Evolutionary conservation across 306 rosid species (phyloP).

Genomic region (Mucuna pruriens): DNA sequence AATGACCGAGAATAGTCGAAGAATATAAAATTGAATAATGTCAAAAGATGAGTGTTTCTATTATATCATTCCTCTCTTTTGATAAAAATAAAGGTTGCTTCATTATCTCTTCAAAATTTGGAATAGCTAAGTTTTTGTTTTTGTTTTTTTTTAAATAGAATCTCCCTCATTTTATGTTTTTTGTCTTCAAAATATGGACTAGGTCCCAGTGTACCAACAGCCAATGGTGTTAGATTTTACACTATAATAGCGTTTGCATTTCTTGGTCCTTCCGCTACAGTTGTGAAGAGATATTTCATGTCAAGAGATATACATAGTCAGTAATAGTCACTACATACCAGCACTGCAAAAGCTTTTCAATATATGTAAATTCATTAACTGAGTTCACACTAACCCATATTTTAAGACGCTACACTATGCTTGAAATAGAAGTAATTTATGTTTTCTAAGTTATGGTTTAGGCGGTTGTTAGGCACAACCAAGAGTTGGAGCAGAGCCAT

Average conservation of each 20-base stretch:
- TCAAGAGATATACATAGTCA: slow-evolving; percentile 57
- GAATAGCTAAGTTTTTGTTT: no score
- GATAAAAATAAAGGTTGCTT: no score
- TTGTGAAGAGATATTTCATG: slow-evolving; percentile 51
- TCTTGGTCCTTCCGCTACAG: slow-evolving; percentile 65
- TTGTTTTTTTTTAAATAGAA: no score
- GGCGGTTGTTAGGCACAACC: not conserved
- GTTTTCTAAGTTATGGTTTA: not conserved
- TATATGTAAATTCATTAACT: not conserved
- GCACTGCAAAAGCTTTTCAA: not conserved
- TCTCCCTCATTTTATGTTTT: no score
- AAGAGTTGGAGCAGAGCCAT: not conserved
- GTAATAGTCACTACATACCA: not conserved
- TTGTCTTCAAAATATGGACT: no score
- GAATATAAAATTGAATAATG: no score
- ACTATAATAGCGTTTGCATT: slow-evolving; percentile 48
- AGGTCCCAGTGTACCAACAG: slow-evolving; percentile 33
- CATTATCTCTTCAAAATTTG: no score
- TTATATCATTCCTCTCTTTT: no score
- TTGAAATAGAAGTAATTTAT: not conserved
- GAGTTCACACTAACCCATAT: not conserved
- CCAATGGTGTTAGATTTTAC: slow-evolving; percentile 68
- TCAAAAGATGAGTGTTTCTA: no score
- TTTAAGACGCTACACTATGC: slow-evolving; percentile 1
- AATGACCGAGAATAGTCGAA: no score